Percentiles rank a stretch among this genome's conserved stretches.
Conservation (phyloP, 2,329 filamentous ascomycete species). For the Epichloe hybrida region DNA sequence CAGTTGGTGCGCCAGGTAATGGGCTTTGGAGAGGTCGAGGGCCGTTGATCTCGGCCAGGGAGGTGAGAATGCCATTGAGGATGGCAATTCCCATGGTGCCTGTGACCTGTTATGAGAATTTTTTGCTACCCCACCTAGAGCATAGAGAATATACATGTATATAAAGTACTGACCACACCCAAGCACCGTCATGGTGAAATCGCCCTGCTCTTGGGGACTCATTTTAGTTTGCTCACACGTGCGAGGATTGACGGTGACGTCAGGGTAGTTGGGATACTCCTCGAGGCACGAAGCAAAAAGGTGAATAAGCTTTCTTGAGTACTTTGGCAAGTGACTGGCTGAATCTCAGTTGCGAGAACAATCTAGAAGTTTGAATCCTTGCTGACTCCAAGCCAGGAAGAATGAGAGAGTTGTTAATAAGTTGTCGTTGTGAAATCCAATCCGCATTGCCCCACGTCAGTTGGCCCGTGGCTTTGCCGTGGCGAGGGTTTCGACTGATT, state of each 20-base stretch:
- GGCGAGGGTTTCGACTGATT: neutral
- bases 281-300: neutral
- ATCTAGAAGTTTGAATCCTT: neutral
- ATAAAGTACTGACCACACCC: constrained; percentile 54
- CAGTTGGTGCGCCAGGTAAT: constrained; percentile 29
- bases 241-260: neutral
- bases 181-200: constrained; percentile 64
- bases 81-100: constrained; percentile 81
- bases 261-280: neutral
- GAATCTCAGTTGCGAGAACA: neutral
- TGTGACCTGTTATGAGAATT: constrained; percentile 18
- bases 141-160: neutral
- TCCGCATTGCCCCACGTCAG: too few species aligned
- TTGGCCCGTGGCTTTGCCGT: neutral
- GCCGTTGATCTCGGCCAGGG: constrained; percentile 41
- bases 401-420: too few species aligned
- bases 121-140: neutral
- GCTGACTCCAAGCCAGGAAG: neutral
- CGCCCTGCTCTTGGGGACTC: constrained; percentile 22
- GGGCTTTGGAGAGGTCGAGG: constrained; percentile 31
- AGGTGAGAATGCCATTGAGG: constrained; percentile 63
- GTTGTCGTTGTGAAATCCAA: neutral
- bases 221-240: neutral
- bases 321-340: neutral
- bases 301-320: neutral